Base-by-base conservation (phyloP, 108 stramenopile species). In the Cyclotella sp. region DNA sequence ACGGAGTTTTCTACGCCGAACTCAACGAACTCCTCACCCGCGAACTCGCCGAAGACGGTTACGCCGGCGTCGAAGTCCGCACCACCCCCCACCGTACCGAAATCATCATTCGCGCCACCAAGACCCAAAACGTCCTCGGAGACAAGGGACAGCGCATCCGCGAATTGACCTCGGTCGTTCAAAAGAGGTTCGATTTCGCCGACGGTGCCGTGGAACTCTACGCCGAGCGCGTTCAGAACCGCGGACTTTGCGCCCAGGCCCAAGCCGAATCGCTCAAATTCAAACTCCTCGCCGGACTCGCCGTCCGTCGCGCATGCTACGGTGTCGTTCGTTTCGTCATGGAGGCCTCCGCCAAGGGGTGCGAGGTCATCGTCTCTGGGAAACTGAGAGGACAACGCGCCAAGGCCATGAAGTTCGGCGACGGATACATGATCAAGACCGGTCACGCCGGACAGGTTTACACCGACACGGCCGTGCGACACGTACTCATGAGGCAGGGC, bases 381-480 rank as follows among this genome's bases (percentile, higher is more conserved):
- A 99, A 99, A 93, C 97, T 99, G 22, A 94, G 98, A 68, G 99
- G 97, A 85, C 97, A 97, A 85, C 97, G 99, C 92, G 99, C 99
- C 84, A 99, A 99, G 96, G 95, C 91, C 59, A 99, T 99, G 98
- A 99, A 99, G 87, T 99, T 99, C 88, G 93, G 94, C 44, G 97
- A 99, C 73, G 99, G 99, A 18, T 99, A 98, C 97, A 99, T 99
- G 99, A 98, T 99, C 97, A 99, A 99, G 95, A 96, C 97, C 44
- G 99, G 99, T 68, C 97, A 98, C 76, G 97, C 98, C 63, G 91
- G 92, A 79, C 90, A 96, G 82, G 97, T 97, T 40, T 99, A 99
- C 96, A 97, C 98, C 63, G 98, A 99, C 84, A 77, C 77, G 64
- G 99, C 99, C 42, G 98, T 98, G 29, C 95, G 99, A 74, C 98